Base-by-base conservation (phyloP, 495 filamentous ascomycete genomes). In the Neurospora sp. region DNA sequence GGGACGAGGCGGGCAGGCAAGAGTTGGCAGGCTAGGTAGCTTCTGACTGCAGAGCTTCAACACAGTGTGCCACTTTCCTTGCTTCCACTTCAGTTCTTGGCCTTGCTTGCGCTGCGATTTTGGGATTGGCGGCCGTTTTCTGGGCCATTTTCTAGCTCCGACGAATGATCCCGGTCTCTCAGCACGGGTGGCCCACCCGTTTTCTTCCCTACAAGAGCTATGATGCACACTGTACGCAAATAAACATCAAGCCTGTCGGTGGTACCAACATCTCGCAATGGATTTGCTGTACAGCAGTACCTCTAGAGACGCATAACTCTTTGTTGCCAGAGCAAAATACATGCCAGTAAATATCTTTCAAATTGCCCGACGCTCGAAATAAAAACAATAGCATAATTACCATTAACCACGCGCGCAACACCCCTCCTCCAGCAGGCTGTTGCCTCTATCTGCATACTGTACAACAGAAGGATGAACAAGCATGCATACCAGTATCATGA, bases 381-480 rank as follows among this genome's bases (percentile, higher is more conserved):
- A 41, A 46, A 70, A 41, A 20, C n/a, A 70, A 70, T 20, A 44
- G 20, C 39, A 31, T 31, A 23, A 54, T 46, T 39, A 44, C 39
- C 39, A 71, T 46, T 71, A 44, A 31, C 39, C 70, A 8, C 27
- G n/a, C 70, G 12, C 69, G n/a, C 39, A 41, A 70, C 69, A 70
- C 69, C 37, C 37, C 35, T 70, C 16, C 44, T 72, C 46, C 54
- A 66, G 76, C 78, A 77, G 77, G 79, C 76, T 80, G 79, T 80
- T 82, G 76, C 54, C 78, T 82, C 80, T 80, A 80, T 81, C 76
- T 80, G 76, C 76, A 74, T 80, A 80, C 75, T 79, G 71, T 81
- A 80, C 76, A 78, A 76, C 78, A 75, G 74, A 75, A 75, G 71
- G 75, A 78, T 74, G 73, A 76, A 72, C 72, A 66, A 74, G 72